phyloP scores from a whole-genome alignment of 2,329 filamentous ascomycete species.

The Ceratocystis eucalypticola region DNA sequence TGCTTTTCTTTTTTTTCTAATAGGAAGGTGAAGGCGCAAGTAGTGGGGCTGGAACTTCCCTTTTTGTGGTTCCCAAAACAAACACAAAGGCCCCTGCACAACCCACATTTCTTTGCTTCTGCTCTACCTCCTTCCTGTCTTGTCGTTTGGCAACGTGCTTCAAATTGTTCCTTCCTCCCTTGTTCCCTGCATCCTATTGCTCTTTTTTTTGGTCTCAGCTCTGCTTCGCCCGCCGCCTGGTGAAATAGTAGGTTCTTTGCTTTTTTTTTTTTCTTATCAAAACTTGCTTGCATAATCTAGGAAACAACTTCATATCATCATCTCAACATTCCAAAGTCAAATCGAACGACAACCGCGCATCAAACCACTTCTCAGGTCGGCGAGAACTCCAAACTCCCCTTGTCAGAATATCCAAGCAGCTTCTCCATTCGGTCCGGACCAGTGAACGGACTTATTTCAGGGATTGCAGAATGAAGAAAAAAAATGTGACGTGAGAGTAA shows the following conservation, averaged over 20 bases:
- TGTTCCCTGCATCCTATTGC: background rate
- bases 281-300: background rate
- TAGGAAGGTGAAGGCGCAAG: slow-evolving; percentile 9
- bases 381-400: background rate
- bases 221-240: too few relatives aligned
- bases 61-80: slow-evolving; percentile 12
- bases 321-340: background rate
- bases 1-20: background rate
- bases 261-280: background rate
- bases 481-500: background rate
- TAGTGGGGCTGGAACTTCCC: slow-evolving; percentile 13
- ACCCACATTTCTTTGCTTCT: background rate
- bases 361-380: background rate
- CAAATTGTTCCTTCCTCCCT: background rate
- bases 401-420: background rate
- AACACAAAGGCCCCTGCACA: background rate
- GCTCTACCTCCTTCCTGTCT: background rate
- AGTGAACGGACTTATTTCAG: slow-evolving; percentile 6
- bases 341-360: background rate
- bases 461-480: background rate
- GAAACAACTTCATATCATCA: background rate
- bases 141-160: slow-evolving; percentile 1
- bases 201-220: background rate
- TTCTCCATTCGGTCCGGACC: slow-evolving; percentile 1
- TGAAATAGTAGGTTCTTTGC: background rate